phyloP scores from a whole-genome alignment of 106 monocot species.

The Alisma plantagoaquatica region DNA sequence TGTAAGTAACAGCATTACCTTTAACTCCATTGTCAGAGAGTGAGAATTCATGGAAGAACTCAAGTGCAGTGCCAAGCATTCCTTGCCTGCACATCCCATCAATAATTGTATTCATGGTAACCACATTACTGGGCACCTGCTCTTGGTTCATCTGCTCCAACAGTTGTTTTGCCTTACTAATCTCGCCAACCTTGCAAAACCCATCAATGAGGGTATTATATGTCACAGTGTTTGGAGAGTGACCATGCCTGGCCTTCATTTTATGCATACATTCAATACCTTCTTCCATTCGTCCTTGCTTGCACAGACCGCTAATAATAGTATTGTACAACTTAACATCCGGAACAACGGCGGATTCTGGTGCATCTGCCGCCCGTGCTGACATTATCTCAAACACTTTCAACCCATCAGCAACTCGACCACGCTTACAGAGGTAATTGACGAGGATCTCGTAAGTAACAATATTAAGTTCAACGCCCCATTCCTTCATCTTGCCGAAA shows the following conservation, averaged over 20 bases:
- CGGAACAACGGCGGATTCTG: background rate
- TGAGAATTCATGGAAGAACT: constrained; percentile 39
- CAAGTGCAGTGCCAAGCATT: constrained; percentile 37
- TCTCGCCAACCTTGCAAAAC: constrained; percentile 45
- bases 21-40: constrained; percentile 18
- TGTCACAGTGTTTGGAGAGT: constrained; percentile 36
- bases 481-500: constrained; percentile 40
- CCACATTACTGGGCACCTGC: constrained; percentile 30
- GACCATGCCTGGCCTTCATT: constrained; percentile 27
- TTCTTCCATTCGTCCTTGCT: constrained; percentile 40
- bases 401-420: constrained; percentile 24
- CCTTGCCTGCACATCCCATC: constrained; percentile 54
- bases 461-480: constrained; percentile 19
- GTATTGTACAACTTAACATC: constrained; percentile 33
- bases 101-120: constrained; percentile 52
- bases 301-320: constrained; percentile 66
- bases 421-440: constrained; percentile 49
- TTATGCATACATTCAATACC: constrained; percentile 18
- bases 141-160: constrained; percentile 44
- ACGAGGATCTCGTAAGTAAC: constrained; percentile 51
- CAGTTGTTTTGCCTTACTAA: constrained; percentile 26
- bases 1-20: constrained; percentile 49
- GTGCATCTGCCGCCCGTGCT: background rate
- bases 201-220: constrained; percentile 65
- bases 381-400: constrained; percentile 14